A percentile compares a stretch with the other conserved stretches of the same genome.
Conservation (phyloP, 257 asterid species). For the Capsicum pubescens region DNA sequence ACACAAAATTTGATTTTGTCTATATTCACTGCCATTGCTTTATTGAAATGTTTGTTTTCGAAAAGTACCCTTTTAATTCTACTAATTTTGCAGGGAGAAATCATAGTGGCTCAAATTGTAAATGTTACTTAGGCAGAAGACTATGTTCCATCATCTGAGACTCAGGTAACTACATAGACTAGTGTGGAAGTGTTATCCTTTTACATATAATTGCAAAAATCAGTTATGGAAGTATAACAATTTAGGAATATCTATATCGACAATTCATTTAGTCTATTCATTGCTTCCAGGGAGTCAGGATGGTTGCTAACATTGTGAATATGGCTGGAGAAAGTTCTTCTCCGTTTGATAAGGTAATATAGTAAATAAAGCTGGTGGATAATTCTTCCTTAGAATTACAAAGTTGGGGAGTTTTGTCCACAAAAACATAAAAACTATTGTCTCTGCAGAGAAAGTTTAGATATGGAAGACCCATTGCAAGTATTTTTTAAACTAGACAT, state of each 20-base stretch:
- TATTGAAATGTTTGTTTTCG: background rate
- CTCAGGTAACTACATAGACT: conserved; percentile 47
- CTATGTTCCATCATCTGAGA: conserved; percentile 56
- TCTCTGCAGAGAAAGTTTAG: background rate
- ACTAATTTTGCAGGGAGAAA: conserved; percentile 67
- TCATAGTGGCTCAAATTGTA: conserved; percentile 79
- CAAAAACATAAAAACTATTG: background rate
- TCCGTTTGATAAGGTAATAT: conserved; percentile 60
- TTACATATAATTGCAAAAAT: conserved; percentile 26
- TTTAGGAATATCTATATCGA: background rate
- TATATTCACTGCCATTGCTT: background rate
- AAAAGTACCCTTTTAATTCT: background rate
- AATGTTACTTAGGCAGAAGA: conserved; percentile 59
- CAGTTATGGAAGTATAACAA: background rate
- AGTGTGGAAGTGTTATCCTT: conserved; percentile 16
- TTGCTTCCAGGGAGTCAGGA: conserved; percentile 49
- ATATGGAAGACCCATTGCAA: background rate
- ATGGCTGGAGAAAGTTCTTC: conserved; percentile 44
- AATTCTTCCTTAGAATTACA: background rate
- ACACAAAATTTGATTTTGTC: background rate
- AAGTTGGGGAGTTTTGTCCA: background rate
- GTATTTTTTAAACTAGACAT: background rate
- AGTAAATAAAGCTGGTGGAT: background rate
- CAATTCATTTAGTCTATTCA: conserved; percentile 21
- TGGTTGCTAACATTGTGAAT: conserved; percentile 45